Conservation (phyloP, 1,139 yeast species). For the Sugiyamaella paludigena region DNA sequence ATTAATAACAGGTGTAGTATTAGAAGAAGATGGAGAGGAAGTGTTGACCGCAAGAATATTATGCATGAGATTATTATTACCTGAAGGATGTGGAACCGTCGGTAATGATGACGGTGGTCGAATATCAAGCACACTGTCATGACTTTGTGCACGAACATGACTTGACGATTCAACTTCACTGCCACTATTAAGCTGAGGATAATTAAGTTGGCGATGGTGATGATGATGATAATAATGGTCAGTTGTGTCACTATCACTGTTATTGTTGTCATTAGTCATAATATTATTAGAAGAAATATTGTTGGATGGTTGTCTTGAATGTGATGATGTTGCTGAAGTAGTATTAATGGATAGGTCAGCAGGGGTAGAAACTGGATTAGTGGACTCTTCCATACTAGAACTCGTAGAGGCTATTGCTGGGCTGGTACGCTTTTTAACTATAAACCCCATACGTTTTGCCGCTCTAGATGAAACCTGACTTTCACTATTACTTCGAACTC, state of each 20-base stretch:
- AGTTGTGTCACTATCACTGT: too few relatives aligned
- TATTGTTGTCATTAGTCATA: neutral
- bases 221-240: constrained; percentile 2
- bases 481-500: constrained; percentile 57
- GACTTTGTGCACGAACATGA: constrained; percentile 14
- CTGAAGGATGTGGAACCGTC: neutral
- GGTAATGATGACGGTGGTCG: neutral
- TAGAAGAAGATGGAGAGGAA: constrained; percentile 41
- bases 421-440: constrained; percentile 24
- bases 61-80: neutral
- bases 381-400: neutral
- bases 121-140: constrained; percentile 12
- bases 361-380: constrained; percentile 2
- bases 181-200: neutral
- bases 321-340: constrained; percentile 8
- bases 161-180: neutral
- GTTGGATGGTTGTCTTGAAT: neutral
- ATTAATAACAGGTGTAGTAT: neutral
- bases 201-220: constrained; percentile 2
- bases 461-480: constrained; percentile 53
- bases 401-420: neutral
- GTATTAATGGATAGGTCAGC: constrained; percentile 2
- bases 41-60: constrained; percentile 28
- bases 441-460: constrained; percentile 36
- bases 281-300: neutral